Base-by-base conservation (phyloP, 2,329 filamentous ascomycete species). In the Sclerotinia nivalis region DNA sequence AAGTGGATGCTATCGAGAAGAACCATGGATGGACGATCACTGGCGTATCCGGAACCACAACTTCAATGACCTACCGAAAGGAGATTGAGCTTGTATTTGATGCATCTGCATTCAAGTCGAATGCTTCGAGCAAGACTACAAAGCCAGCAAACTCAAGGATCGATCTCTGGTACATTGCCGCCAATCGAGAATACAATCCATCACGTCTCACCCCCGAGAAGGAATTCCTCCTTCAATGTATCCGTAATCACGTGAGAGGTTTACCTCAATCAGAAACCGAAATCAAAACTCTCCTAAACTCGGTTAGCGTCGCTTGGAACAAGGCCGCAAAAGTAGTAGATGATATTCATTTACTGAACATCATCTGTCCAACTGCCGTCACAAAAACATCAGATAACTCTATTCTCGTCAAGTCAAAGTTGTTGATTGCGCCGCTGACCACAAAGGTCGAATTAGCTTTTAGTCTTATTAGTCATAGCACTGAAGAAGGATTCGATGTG, bases 61-160 rank as follows among this genome's bases (percentile, higher is more conserved):
- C 93, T n/a, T 92, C 91, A 0, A 89, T 95, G 87, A 87, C 87
- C 4, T 93, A 93, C 80, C 84, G 83, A 74, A 87, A 87, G 50
- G 89, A 93, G 73, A 86, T 95, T 52, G 88, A 93, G 77, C 84
- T 95, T 13, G 88, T 89, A 69, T 91, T 95, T 76, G 88, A 93
- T 74, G 84, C 88, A 2, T 80, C 84, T 0, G 83, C 89, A 0
- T 92, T 93, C 80, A 81, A 84, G 58, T 76, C 78, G 13, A 74
- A 62, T 28, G 69, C 50, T 43, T 71, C 69, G 18, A 72, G 56
- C 31, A 68, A 61, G 68, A 68, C 54, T 34, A 70, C 71, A 72
- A 68, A 75, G 64, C 45, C 73, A 55, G 65, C 50, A 62, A 86
- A 87, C 74, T 83, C 84, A 1, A 84, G 83, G 31, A 90, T 94